A percentile compares a stretch with the other conserved stretches of the same genome.
Conservation (phyloP, 352 stramenopile species). For the Phytophthora citrophthora region DNA sequence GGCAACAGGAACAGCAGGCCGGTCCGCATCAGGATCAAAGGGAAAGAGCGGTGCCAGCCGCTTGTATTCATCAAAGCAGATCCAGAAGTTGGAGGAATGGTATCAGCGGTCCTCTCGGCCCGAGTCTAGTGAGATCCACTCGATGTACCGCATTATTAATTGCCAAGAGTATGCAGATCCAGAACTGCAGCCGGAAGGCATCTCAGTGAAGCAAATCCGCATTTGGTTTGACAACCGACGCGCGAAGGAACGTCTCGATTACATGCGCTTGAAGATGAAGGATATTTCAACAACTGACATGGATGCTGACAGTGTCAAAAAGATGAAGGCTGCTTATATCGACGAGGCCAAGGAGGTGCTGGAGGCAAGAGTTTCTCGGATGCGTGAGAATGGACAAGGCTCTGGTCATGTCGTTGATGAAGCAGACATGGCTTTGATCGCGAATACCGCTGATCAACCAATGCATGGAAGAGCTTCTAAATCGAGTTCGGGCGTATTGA, state of each 20-base stretch:
- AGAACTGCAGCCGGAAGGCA: constrained; percentile 86
- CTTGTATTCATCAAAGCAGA: constrained; percentile 88
- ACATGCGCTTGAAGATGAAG: constrained; percentile 92
- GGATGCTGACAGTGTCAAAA: constrained; percentile 85
- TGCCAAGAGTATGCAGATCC: constrained; percentile 81
- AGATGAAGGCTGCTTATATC: constrained; percentile 89
- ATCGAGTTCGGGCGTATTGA: constrained; percentile 19
- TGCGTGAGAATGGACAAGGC: constrained; percentile 79
- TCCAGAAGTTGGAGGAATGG: constrained; percentile 90
- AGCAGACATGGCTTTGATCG: constrained; percentile 72
- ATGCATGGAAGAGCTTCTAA: constrained; percentile 51
- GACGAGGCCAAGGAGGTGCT: constrained; percentile 90
- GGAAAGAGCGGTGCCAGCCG: constrained; percentile 82
- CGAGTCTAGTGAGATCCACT: constrained; percentile 86
- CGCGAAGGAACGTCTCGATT: constrained; percentile 85
- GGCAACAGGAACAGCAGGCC: constrained; percentile 36
- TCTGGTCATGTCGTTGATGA: constrained; percentile 81
- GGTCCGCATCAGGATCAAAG: constrained; percentile 50
- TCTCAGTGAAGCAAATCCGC: constrained; percentile 88
- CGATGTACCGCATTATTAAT: constrained; percentile 92
- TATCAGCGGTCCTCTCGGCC: constrained; percentile 85
- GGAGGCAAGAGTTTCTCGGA: constrained; percentile 77
- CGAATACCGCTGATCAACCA: constrained; percentile 45
- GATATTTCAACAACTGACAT: constrained; percentile 85
- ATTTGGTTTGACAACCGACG: constrained; percentile 91